Evolutionary conservation across 1,139 yeast species (phyloP).

Genomic region (Yamadazyma blattariae): DNA sequence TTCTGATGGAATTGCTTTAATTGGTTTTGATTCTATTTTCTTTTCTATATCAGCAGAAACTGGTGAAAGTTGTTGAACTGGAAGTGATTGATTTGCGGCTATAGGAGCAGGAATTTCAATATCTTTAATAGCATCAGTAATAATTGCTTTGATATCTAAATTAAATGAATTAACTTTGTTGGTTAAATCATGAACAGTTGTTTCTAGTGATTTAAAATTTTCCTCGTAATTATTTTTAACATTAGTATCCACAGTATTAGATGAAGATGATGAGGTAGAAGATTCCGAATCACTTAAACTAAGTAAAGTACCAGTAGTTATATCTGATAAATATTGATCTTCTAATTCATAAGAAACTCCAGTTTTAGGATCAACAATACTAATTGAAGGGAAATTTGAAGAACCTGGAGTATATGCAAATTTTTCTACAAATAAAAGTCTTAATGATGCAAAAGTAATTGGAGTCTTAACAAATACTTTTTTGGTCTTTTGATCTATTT

Average conservation of each 20-base stretch:
- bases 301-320: constrained; percentile 59
- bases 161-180: constrained; percentile 9
- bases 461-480: constrained; percentile 53
- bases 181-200: constrained; percentile 4
- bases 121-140: constrained; percentile 10
- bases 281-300: constrained; percentile 38
- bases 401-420: constrained; percentile 81
- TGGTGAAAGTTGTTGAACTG: constrained; percentile 1
- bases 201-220: constrained; percentile 2
- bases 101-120: constrained; percentile 6
- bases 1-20: background rate
- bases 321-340: constrained; percentile 56
- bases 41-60: background rate
- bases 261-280: too few relatives aligned
- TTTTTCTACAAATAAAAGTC: constrained; percentile 78
- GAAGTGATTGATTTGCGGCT: too few relatives aligned
- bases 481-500: constrained; percentile 59
- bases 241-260: constrained; percentile 28
- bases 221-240: constrained; percentile 8
- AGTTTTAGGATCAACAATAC: constrained; percentile 60
- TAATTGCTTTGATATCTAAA: constrained; percentile 3
- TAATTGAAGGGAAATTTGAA: constrained; percentile 74
- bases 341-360: constrained; percentile 79
- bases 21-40: background rate
- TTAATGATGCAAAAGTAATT: constrained; percentile 58